These are phyloP conservation scores for Penicillium pulvis DNA, from an alignment of 495 filamentous ascomycete genomes.

Conservation along the genomic window DNA sequence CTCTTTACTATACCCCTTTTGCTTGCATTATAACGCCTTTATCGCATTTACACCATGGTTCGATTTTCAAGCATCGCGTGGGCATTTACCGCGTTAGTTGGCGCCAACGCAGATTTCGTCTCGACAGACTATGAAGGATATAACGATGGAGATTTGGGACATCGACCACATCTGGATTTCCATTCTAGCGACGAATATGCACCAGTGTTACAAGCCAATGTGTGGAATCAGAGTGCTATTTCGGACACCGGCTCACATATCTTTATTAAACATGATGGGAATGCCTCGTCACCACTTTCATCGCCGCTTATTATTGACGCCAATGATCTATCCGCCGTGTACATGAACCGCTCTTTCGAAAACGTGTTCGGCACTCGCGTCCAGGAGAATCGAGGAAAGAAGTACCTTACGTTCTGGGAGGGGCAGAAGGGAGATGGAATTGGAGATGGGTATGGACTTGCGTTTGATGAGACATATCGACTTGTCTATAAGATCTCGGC, in stretches of 20 bases:
- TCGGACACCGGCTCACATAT: conserved; percentile 24
- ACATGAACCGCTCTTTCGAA: conserved; percentile 23
- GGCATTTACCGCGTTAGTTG: background rate
- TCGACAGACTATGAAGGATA: conserved; percentile 20
- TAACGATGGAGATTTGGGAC: conserved; percentile 23
- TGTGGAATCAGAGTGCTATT: conserved; percentile 19
- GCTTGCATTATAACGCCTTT: no score
- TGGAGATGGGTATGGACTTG: conserved; percentile 26
- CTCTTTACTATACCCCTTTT: background rate
- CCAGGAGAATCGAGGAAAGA: conserved; percentile 19
- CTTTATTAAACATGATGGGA: conserved; percentile 27
- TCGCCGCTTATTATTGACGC: conserved; percentile 23
- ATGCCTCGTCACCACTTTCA: conserved; percentile 21
- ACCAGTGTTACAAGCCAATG: conserved; percentile 22
- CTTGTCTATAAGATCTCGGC: conserved; percentile 23
- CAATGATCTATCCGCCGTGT: conserved; percentile 23
- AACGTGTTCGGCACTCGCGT: conserved; percentile 27
- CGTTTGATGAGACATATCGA: conserved; percentile 23
- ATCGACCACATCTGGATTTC: conserved; percentile 26
- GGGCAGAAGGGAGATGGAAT: conserved; percentile 24
- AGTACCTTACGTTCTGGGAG: conserved; percentile 25
- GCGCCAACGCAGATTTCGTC: conserved; percentile 15
- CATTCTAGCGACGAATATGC: conserved; percentile 25
- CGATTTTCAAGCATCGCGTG: background rate
- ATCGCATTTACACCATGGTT: background rate